Evolutionary conservation across 2,329 filamentous ascomycete genomes (phyloP), one percentile per base, ranked within the genome.

Genomic region (Paraconiothyrium brasiliense): DNA sequence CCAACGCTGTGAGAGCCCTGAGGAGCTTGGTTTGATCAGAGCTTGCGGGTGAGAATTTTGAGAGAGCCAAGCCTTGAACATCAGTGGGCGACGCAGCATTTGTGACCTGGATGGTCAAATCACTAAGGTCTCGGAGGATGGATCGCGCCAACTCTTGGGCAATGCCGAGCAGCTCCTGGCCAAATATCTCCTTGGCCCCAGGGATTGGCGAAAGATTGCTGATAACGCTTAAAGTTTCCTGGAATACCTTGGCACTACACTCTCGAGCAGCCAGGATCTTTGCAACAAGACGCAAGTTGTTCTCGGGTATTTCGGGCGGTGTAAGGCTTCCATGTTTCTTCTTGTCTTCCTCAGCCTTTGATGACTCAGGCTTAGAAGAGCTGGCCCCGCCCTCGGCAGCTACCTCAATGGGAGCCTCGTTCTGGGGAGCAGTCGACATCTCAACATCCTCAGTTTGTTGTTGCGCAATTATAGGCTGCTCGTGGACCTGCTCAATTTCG

Each of bases 21-120:
- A 99, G 86, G 46, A 99, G 84, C 81, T 99, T 99, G 73, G 96
- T 94, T 80, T 99, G 95, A 73, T 98, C 95, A 1, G 96, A 97
- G 58, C 93, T 94, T 47, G 94, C 91, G 4, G 95, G 94, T 0
- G 95, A 98, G 80, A 99, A 99, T 76, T 97, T 98, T 64, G 93
- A 89, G 30, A 98, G 85, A 24, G 95, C 94, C 69, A 98, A 88
- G 44, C 94, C 94, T 80, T 99, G 95, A 58, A 99, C 93, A 76
- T 99, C 95, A 0, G 94, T 97, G 51, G 94, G 93, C 27, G 91
- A 93, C 64, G 91, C 88, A 41, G 96, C 94, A 69, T 91, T 91
- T 66, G 92, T 86, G 67, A 99, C 96, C 70, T 97, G 92, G 35
- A 90, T 89, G 56, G 96, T 86, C 51, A 99, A 86, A 58, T 95